A percentile compares a stretch with the other conserved stretches of the same genome.
These are phyloP conservation scores for Apiotrichum brassicae DNA, from an alignment of 1,284 basidiomycete species.

Conservation along the genomic window DNA sequence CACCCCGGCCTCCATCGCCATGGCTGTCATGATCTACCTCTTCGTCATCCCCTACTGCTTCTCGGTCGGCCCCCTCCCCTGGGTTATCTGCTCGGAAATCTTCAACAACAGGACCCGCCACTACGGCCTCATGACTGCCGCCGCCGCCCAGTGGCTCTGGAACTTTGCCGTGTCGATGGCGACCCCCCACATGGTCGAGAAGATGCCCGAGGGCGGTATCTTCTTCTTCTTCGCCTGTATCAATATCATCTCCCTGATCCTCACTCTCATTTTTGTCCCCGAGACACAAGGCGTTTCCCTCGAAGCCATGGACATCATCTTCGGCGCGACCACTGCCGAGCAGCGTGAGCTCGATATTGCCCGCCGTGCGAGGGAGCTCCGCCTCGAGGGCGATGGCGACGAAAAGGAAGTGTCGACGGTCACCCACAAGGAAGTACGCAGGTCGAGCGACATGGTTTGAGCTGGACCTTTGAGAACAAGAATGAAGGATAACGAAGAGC, in stretches of 20 bases:
- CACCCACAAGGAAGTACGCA: no score
- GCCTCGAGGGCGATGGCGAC: no score
- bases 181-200: slow-evolving; percentile 59
- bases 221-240: slow-evolving; percentile 46
- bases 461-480: no score
- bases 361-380: slow-evolving; percentile 7
- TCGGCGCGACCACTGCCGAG: slow-evolving; percentile 59
- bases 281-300: slow-evolving; percentile 69
- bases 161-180: slow-evolving; percentile 70
- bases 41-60: slow-evolving; percentile 48
- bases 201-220: slow-evolving; percentile 36
- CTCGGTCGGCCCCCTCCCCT: slow-evolving; percentile 39
- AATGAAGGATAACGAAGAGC: no score
- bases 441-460: no score
- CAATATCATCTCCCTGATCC: slow-evolving; percentile 37
- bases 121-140: slow-evolving; percentile 65
- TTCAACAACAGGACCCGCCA: slow-evolving; percentile 74
- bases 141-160: slow-evolving; percentile 68
- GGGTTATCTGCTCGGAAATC: slow-evolving; percentile 57
- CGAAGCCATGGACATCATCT: slow-evolving; percentile 62
- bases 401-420: no score
- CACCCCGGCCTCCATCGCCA: slow-evolving; percentile 39
- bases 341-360: slow-evolving; percentile 56
- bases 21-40: slow-evolving; percentile 45
- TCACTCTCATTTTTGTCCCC: slow-evolving; percentile 51